Evolutionary conservation across 306 rosid species (phyloP), one percentile per base, ranked within the genome.

Genomic region (Rosa chinensis): DNA sequence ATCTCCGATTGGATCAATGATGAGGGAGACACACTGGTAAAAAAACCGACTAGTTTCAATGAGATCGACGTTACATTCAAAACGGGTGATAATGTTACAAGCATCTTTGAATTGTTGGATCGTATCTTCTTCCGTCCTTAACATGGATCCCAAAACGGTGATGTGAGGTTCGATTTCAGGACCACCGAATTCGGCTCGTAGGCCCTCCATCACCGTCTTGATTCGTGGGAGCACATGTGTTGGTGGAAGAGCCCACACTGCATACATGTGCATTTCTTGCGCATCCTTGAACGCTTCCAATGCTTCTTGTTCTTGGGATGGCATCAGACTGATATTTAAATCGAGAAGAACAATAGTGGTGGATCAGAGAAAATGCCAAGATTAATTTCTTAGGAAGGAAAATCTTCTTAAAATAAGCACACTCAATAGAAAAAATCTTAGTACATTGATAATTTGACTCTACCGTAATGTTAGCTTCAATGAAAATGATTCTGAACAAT

Each of bases 231-330:
- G 62, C 8, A 56, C 62, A 56, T 56, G 11, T 8, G 5, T 7
- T 9, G 98, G 92, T 66, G 95, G 92, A 56, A 87, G 62, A 64
- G 93, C 97, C 97, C 97, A 90, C 86, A 89, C 93, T 0, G 98
- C 92, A 80, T 89, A 93, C 25, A 18, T 35, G 1, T 17, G 48
- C 71, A 66, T 56, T n/a, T 56, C 62, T 28, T 56, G 62, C 62
- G 28, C 62, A 56, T 56, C 12, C 62, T 56, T 56, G 62, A 56
- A 56, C 23, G 62, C 62, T 55, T 55, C 62, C 9, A 55, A 20
- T 6, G 62, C 62, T 55, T 55, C 62, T 55, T 55, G 62, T 55
- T 55, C 62, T 55, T 20, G 62, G 62, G 62, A 18, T 55, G 62
- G 23, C 62, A 55, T 50, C 56, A 50, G 6, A 48, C 11, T 48